These are phyloP conservation scores for Cadophora sp. DNA, from an alignment of 2,329 filamentous ascomycete species.

Conservation along the genomic window DNA sequence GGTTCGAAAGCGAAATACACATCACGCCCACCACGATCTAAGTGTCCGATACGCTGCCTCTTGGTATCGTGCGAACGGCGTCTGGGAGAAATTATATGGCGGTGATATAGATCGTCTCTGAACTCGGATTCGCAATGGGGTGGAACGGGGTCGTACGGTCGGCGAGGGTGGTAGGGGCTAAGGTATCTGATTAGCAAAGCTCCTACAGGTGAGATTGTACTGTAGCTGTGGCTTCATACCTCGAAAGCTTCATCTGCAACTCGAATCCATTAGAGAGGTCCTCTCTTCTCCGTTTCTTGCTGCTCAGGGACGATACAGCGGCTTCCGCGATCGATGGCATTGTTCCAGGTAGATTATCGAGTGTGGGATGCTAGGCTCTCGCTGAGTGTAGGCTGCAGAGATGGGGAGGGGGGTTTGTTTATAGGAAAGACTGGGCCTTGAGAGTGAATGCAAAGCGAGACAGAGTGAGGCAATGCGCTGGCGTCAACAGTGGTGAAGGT, in stretches of 20 bases:
- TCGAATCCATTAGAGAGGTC: conserved; percentile 23
- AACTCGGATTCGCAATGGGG: not conserved
- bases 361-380: not conserved
- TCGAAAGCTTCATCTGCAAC: conserved; percentile 20
- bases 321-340: conserved; percentile 42
- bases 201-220: no score
- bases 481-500: not conserved
- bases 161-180: not conserved
- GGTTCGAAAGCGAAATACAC: not conserved
- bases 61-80: conserved; percentile 24
- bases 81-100: conserved; percentile 2
- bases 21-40: not conserved
- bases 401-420: no score
- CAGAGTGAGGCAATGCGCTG: not conserved
- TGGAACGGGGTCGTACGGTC: conserved; percentile 1
- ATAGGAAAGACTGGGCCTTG: not conserved
- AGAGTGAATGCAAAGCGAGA: not conserved
- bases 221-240: not conserved
- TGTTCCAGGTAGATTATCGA: not conserved
- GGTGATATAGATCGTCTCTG: conserved; percentile 1
- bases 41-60: conserved; percentile 26
- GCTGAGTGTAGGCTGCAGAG: not conserved
- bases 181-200: not conserved
- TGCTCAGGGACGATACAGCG: conserved; percentile 22
- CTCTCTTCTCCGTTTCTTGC: conserved; percentile 38